Evolutionary conservation across 176 grass and related monocot species (phyloP), one percentile per base, ranked within the genome.

Genomic region (Ensete ventricosum): DNA sequence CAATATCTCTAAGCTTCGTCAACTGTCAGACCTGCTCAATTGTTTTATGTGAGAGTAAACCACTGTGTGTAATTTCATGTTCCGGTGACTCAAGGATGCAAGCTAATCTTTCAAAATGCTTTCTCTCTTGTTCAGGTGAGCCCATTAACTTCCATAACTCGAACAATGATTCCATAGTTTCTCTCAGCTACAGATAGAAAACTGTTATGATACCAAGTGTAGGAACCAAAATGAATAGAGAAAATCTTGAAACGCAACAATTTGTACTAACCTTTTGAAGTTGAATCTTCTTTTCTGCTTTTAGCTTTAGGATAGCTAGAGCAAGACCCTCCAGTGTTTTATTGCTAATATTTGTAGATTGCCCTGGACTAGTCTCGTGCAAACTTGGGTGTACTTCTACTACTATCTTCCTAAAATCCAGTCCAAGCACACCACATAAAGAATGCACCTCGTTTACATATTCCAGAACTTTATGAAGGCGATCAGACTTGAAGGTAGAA

Each of bases 71-170:
- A 52, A 99, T 91, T 26, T 73, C 81, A 29, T 94, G 82, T 67
- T 94, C 91, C 6, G 95, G 82, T 76, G 79, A 81, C 72, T 89
- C 81, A 65, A 93, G 82, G 77, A 81, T 82, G 65, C 62, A 84
- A 29, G 86, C 87, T 76, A 94, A 55, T 87, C 64, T 89, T 82
- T 72, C 82, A 71, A 89, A 99, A 59, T 83, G 73, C 76, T 80
- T 80, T 71, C 69, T 94, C 62, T 99, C 88, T 87, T 84, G 86
- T 84, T 94, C 84, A 79, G 88, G 78, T 27, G 95, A 85, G 71
- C 94, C 95, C 88, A 99, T 94, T 77, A 99, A 21, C 54, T 99
- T 91, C 95, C 95, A 94, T 49, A 99, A 86, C 54, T 94, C 79
- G 79, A 84, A 91, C 49, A 99, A 62, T 20, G 76, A 87, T 81